phyloP scores from a whole-genome alignment of 225 moss, liverwort and hornwort species.

The Physcomitrium patens region DNA sequence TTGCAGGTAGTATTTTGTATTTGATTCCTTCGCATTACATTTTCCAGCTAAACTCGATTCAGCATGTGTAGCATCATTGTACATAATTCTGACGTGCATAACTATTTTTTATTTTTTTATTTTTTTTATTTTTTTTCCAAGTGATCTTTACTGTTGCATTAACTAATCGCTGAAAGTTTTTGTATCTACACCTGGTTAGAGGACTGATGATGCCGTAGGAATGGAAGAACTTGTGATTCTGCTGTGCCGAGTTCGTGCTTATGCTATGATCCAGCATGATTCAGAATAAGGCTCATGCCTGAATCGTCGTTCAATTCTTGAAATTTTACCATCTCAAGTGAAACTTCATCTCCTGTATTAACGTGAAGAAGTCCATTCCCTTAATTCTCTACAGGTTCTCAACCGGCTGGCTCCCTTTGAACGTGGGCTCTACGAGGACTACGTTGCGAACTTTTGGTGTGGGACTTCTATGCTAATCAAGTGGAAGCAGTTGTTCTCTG shows the following conservation, averaged over 20 bases:
- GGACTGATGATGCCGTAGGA: not conserved
- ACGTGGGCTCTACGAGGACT: constrained; percentile 92
- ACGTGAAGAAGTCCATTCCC: not conserved
- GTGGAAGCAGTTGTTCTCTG: constrained; percentile 83
- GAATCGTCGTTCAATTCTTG: not conserved
- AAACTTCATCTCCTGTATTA: not conserved
- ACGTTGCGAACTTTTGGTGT: constrained; percentile 99
- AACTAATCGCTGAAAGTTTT: constrained; percentile 1
- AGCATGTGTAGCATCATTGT: constrained; percentile 1
- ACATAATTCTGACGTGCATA: not conserved
- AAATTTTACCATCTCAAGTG: not conserved
- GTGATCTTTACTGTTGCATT: constrained; percentile 9
- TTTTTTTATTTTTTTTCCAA: no score
- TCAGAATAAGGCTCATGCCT: no score
- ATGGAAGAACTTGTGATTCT: no score
- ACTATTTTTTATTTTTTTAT: not conserved
- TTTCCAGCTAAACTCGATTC: not conserved
- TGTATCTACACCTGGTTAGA: not conserved
- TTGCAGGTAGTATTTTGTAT: constrained; percentile 52
- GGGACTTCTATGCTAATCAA: constrained; percentile 83
- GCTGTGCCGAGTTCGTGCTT: no score
- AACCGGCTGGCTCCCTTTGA: constrained; percentile 81
- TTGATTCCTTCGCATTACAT: constrained; percentile 2
- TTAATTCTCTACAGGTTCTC: constrained; percentile 58
- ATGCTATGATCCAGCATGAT: no score